Evolutionary conservation across 768 basidiomycete species (phyloP), one percentile per base, ranked within the genome.

Genomic region (Boletus pseudo-olivaceus): DNA sequence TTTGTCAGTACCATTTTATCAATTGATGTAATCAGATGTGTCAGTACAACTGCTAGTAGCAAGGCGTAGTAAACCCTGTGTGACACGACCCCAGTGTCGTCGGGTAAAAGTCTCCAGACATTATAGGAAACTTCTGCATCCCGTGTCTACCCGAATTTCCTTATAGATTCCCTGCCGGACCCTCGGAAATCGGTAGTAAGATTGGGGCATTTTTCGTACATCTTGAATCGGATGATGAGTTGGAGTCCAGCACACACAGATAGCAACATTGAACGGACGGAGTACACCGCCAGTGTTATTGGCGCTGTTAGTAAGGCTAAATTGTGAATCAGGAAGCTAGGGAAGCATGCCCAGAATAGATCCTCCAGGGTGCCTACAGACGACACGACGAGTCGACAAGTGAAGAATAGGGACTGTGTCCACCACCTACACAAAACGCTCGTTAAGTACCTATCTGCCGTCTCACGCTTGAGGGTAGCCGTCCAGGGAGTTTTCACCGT

Each of bases 391-490:
- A 44, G 46, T 38, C 6, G 7, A 27, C 10, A 10, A 52, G 20
- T 2, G 20, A 27, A 59, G 33, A 35, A 14, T 2, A 15, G 2
- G 5, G 14, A 7, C 7, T 2, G 4, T 10, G 14, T 79, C 61
- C 57, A 91, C 94, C 95, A 98, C 60, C 90, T 92, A 70, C 95
- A 97, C 57, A 96, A 78, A 1, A 83, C 83, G 57, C 91, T 87
- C 27, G 87, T 75, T 60, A 90, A 76, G 68, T 94, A 96, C 37
- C 95, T 80, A 66, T 96, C 94, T 8, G 88, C 91, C 56, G 93
- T 74, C 66, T 90, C 83, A 40, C 88, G 79, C 61, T 76, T 76
- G 17, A 95, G 74, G 7, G 78, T 73, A 15, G 76, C 70, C 4
- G 72, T 76, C 90, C 89, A 91, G 4, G 4, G 78, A 77, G 56